These are phyloP conservation scores for Deuterostichococcus epilithicus DNA, from an alignment of 139 green algal species.

Conservation along the genomic window DNA sequence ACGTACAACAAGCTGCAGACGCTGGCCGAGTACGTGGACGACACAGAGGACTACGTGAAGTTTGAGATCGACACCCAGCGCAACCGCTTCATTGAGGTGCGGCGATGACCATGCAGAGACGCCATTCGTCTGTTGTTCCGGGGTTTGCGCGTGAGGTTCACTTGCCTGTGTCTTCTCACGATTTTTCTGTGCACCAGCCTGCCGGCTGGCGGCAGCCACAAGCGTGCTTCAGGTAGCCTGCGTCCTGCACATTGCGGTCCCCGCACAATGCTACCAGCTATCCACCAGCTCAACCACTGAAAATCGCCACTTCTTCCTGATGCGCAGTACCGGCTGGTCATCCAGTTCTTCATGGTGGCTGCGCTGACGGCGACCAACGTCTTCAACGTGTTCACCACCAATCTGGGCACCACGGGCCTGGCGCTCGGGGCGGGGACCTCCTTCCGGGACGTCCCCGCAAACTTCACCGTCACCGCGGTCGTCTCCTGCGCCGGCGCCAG, in stretches of 20 bases:
- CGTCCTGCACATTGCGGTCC: slow-evolving; percentile 43
- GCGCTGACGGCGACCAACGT: neutral
- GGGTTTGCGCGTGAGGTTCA: too few species aligned
- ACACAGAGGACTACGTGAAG: slow-evolving; percentile 93
- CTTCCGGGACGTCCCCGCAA: neutral
- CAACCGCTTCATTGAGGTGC: slow-evolving; percentile 66
- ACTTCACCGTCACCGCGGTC: slow-evolving; percentile 3
- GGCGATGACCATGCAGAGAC: too few species aligned
- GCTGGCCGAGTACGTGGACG: slow-evolving; percentile 89
- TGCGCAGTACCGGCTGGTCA: neutral
- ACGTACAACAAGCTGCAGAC: slow-evolving; percentile 72
- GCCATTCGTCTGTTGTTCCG: too few species aligned
- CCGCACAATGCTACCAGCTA: too few species aligned
- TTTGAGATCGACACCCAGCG: slow-evolving; percentile 89
- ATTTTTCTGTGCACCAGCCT: too few species aligned
- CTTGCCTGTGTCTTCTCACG: too few species aligned
- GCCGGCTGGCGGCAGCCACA: slow-evolving; percentile 80
- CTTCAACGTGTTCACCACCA: neutral
- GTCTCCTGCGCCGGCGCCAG: slow-evolving; percentile 1
- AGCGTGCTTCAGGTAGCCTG: slow-evolving; percentile 76
- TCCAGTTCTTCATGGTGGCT: neutral
- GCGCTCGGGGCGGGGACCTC: neutral
- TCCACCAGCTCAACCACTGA: too few species aligned
- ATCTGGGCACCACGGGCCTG: neutral
- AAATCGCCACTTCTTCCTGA: too few species aligned